Percentiles rank a stretch among this genome's conserved stretches.
phyloP scores from a whole-genome alignment of 2,329 filamentous ascomycete species.

The Basipetospora chlamydospora region DNA sequence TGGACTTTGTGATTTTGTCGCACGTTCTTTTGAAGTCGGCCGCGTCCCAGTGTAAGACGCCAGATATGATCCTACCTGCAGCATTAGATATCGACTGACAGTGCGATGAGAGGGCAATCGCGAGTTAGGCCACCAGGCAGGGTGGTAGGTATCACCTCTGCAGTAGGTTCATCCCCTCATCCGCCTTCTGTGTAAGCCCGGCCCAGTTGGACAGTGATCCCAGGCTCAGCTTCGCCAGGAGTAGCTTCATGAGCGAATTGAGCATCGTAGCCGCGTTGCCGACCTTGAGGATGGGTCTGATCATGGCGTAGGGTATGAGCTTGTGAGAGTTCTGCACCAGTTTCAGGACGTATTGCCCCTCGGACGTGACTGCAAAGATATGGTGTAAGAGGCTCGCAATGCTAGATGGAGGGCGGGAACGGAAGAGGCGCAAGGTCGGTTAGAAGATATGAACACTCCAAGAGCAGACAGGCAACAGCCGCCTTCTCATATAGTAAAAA shows the following conservation, averaged over 20 bases:
- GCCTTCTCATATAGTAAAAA: background rate
- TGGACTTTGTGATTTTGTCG: slow-evolving; percentile 48
- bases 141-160: slow-evolving; percentile 34
- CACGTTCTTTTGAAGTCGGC: slow-evolving; percentile 52
- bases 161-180: slow-evolving; percentile 69
- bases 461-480: background rate
- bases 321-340: slow-evolving; percentile 56
- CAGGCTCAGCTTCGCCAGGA: slow-evolving; percentile 66
- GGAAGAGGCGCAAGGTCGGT: slow-evolving; percentile 9
- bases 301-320: slow-evolving; percentile 55
- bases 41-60: slow-evolving; percentile 59
- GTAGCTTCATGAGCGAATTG: slow-evolving; percentile 54
- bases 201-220: slow-evolving; percentile 67
- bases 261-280: slow-evolving; percentile 76
- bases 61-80: slow-evolving; percentile 64
- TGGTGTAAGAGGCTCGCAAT: slow-evolving; percentile 63
- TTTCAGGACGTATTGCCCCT: slow-evolving; percentile 60
- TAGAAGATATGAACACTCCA: background rate
- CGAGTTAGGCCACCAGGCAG: too few relatives aligned
- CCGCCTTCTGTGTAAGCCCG: slow-evolving; percentile 52
- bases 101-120: background rate
- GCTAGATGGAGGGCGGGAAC: slow-evolving; percentile 31
- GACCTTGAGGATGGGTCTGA: slow-evolving; percentile 59
- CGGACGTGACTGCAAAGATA: slow-evolving; percentile 56
- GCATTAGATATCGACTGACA: slow-evolving; percentile 7